phyloP scores from a whole-genome alignment of 306 rosid genomes.

The Gastrolobium bilobum region DNA sequence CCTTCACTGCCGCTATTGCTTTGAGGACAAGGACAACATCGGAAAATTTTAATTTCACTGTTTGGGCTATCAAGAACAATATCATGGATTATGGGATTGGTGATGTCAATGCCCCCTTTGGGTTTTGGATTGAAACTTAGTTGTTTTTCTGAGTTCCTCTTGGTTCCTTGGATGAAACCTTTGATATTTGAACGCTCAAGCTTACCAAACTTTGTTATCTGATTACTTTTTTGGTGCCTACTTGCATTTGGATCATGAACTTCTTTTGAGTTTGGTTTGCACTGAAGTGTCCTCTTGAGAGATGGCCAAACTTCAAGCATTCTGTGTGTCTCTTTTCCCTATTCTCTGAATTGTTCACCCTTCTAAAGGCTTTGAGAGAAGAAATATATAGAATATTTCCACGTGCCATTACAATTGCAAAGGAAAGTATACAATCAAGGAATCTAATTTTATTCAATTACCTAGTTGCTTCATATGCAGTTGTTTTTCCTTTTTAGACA shows the following conservation, averaged over 20 bases:
- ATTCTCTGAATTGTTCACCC: constrained; percentile 30
- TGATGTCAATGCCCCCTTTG: constrained; percentile 33
- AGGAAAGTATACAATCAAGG: constrained; percentile 44
- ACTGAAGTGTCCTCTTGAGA: constrained; percentile 57
- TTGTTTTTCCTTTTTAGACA: constrained; percentile 19
- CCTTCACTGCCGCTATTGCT: constrained; percentile 32
- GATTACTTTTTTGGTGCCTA: constrained; percentile 24
- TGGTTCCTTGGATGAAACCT: constrained; percentile 53
- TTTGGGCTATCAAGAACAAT: constrained; percentile 39
- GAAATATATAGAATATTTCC: constrained; percentile 38
- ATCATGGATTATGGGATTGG: constrained; percentile 47
- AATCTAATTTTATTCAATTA: constrained; percentile 36
- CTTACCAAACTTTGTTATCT: constrained; percentile 39
- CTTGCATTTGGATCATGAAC: constrained; percentile 60
- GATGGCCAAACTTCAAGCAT: constrained; percentile 57
- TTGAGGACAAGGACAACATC: constrained; percentile 41
- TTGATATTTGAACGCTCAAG: constrained; percentile 42
- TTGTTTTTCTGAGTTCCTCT: constrained; percentile 49
- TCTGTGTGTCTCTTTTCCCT: constrained; percentile 28
- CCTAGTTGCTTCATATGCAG: constrained; percentile 47
- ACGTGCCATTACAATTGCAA: constrained; percentile 21
- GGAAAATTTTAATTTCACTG: constrained; percentile 2
- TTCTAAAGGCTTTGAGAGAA: constrained; percentile 32
- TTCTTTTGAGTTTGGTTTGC: constrained; percentile 57
- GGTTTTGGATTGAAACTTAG: constrained; percentile 38